Base-by-base conservation (phyloP, 1,284 basidiomycete species). In the Pseudozyma hubeiensis region DNA sequence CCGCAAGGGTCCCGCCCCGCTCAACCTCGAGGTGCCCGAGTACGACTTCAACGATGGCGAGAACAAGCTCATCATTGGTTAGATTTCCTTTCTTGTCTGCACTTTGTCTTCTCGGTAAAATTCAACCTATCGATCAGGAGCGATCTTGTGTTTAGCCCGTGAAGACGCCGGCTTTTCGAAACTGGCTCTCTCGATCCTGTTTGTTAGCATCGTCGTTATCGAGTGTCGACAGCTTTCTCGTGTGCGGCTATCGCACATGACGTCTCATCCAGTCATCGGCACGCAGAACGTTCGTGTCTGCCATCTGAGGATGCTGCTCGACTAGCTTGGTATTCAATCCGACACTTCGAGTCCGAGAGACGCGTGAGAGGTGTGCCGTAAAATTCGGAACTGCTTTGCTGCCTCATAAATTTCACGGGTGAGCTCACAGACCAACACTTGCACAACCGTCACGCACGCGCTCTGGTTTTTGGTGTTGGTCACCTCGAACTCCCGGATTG, bases 1-100 rank as follows among this genome's bases (percentile, higher is more conserved):
- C 82, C 92, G 95, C 85, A 94, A 94, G 86, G 95, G 95, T 69
- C 95, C 78, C 91, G 92, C 85, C 40, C 85, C 85, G 8, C 81
- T 95, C 82, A 99, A 99, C 88, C 89, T 99, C 77, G 96, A 98
- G 86, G 89, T 98, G 35, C 81, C 83, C 46, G 74, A 77, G 60
- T 84, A 84, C 69, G 81, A 82, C 73, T 84, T 85, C 64, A 84
- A 85, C 78, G 84, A 85, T 40, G 72, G 56, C 61, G 84, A 85
- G 77, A 79, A 81, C 79, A 84, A 97, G 88, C 88, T 98, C 78
- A 85, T 95, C 85, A 90, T 98, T 84, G 95, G 96, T 89, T 98
- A 89, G 54, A 59, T 4, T 44, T 10, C 40, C 14, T 7, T 43
- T 48, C 7, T 37, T n/a, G 17, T 59, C 9, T 24, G 31, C 44